Base-by-base conservation (phyloP, 805 yeast genomes). In the Spathaspora passalidarum region DNA sequence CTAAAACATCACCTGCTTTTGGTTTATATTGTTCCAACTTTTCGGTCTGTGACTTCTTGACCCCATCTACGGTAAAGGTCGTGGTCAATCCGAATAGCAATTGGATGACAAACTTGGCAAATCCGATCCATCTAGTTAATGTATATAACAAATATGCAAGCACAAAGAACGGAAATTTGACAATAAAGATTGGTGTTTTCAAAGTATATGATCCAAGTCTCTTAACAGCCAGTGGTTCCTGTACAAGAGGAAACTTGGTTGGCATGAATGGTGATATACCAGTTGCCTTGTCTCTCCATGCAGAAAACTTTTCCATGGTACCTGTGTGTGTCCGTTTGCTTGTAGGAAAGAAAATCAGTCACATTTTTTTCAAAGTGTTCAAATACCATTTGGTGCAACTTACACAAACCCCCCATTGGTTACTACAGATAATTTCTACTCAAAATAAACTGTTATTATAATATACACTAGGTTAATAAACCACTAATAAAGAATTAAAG, bases 201-300 rank as follows among this genome's bases (percentile, higher is more conserved):
- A 25, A 3, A 8, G 45, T 11, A 8, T 32, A 9, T 14, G 18
- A 16, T 21, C 25, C 10, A 3, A 29, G 4, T 19, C 17, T 21
- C 9, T 39, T 18, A 7, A 22, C 5, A 29, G 38, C 4, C 13
- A 20, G 38, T 19, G 43, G 40, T 26, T 47, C 40, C 17, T 37
- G 40, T 21, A 40, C 18, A 3, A 32, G 22, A 3, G 50, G 51
- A 42, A 48, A 41, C 40, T 48, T 38, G 20, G 16, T 21, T 1
- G 96, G 96, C 67, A 86, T 70, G 54, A 88, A 89, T 2, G 97
- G 97, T 0, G 96, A 84, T 29, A 90, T 86, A n/a, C 97, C 97
- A 1, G 97, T 90, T 4, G 92, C 94, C 50, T 82, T 86, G 60
- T 89, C 97, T 63, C 96, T 77, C 84, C 87, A 89, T 49, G 78